Base-by-base conservation (phyloP, 768 basidiomycete genomes). In the Tulasnella sp. region DNA sequence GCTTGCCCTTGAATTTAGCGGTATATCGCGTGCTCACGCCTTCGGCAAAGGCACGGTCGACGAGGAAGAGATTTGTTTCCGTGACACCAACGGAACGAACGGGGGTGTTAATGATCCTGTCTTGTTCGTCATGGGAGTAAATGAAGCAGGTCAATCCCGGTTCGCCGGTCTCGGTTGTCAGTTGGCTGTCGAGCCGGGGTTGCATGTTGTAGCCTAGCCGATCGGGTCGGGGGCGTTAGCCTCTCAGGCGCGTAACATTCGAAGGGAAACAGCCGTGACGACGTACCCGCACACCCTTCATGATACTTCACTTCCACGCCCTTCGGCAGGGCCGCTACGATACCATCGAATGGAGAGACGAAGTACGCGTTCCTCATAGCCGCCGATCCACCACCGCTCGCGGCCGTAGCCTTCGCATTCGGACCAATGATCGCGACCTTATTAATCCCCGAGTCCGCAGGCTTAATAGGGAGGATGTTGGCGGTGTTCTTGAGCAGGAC, bases 301-400 rank as follows among this genome's bases (percentile, higher is more conserved):
- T 87, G 81, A 80, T 91, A 89, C 19, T 84, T 81, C 74, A 91
- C 83, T 4, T 87, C 85, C 40, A 89, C 81, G 4, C 84, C 85
- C 25, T 85, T 83, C 3, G 88, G 88, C 17, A 87, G 87, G 69
- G 85, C 86, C 19, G 82, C 81, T 19, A 81, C 80, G 31, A 92
- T 84, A 5, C 90, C 91, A 49, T 89, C 86, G 80, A 85, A 90
- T 1, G 91, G 91, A 6, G 87, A 88, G n/a, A 89, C 84, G 38
- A 88, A 85, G 84, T 91, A 92, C 34, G 58, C 52, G 58, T 64
- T 84, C 77, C 89, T 91, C 74, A 94, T 85, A 1, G 83, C 81
- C 9, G 90, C 90, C 12, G 91, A 91, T 49, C 92, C 92, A 42
- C 93, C 93, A 12, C 90, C 90, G 25, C 91, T 92, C 68, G 92